Conservation (phyloP, 805 yeast genomes). For the Saccharomycopsis vini region DNA sequence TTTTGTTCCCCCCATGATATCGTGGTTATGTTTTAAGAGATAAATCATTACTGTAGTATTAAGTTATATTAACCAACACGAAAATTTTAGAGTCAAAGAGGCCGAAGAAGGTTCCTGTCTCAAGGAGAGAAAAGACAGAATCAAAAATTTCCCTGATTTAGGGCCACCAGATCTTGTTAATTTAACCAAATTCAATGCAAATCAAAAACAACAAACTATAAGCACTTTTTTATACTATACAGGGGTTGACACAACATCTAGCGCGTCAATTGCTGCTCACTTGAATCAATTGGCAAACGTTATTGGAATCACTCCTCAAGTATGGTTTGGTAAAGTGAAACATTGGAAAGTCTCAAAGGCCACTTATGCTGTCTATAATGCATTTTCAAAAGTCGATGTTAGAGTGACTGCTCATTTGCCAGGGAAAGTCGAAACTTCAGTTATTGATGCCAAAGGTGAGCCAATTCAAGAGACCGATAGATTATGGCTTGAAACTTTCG, state of each 20-base stretch:
- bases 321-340: slow-evolving; percentile 73
- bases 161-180: slow-evolving; percentile 63
- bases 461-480: slow-evolving; percentile 40
- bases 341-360: slow-evolving; percentile 65
- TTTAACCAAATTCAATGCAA: slow-evolving; percentile 32
- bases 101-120: slow-evolving; percentile 49
- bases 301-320: slow-evolving; percentile 50
- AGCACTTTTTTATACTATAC: slow-evolving; percentile 68
- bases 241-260: slow-evolving; percentile 67
- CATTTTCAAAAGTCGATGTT: slow-evolving; percentile 55
- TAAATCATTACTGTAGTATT: neutral
- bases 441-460: slow-evolving; percentile 42
- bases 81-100: slow-evolving; percentile 40
- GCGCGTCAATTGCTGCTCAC: slow-evolving; percentile 72
- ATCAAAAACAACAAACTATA: slow-evolving; percentile 41
- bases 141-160: slow-evolving; percentile 51
- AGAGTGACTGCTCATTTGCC: slow-evolving; percentile 68
- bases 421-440: slow-evolving; percentile 56
- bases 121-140: slow-evolving; percentile 53
- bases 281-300: slow-evolving; percentile 59
- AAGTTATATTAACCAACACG: neutral
- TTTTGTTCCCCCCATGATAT: no score
- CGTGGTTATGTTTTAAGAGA: no score
- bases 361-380: slow-evolving; percentile 57
- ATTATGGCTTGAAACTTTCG: slow-evolving; percentile 47